Base-by-base conservation (phyloP, 345 rosid genomes). In the Lepidium africanum region DNA sequence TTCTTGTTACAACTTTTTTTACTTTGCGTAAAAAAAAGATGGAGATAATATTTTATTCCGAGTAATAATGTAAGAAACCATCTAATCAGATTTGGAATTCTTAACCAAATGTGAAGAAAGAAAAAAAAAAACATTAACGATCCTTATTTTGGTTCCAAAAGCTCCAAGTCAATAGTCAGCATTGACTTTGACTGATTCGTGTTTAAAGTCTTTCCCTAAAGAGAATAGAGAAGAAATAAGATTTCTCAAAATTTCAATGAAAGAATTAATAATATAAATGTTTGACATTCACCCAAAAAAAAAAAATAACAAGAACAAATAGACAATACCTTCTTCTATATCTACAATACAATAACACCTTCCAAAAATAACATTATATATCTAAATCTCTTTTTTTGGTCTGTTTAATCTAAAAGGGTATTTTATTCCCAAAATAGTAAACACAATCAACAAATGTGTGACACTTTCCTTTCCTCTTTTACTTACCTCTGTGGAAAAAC, bases 401-500 rank as follows among this genome's bases (percentile, higher is more conserved):
- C 9, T 9, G 54, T 37, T 54, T 48, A 53, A 48, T 56, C 58
- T 54, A 8, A 30, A 35, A 41, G 37, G 11, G 36, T 72, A 5
- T 47, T 17, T 25, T n/a, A 7, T 32, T 58, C 41, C 51, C 63
- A 62, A 43, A 55, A 51, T 59, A 59, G 6, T 37, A 9, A 59
- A 41, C 47, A 63, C 38, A 48, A 2, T 46, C n/a, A 35, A 63
- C 65, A 39, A 56, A 63, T 64, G 15, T 63, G 65, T 47, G 51
- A 30, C 59, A 17, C 61, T 39, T 36, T 59, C 63, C 30, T 60
- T 63, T 30, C 33, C 33, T 30, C 33, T 30, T 60, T 57, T 43
- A 45, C 78, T 43, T 59, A 68, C 69, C 76, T 50, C 40, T 73
- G 54, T 72, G 77, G 61, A 49, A 65, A 40, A 41, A 40, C 17